phyloP scores from a whole-genome alignment of 2,329 filamentous ascomycete genomes.

The Colletotrichum higginsianum region DNA sequence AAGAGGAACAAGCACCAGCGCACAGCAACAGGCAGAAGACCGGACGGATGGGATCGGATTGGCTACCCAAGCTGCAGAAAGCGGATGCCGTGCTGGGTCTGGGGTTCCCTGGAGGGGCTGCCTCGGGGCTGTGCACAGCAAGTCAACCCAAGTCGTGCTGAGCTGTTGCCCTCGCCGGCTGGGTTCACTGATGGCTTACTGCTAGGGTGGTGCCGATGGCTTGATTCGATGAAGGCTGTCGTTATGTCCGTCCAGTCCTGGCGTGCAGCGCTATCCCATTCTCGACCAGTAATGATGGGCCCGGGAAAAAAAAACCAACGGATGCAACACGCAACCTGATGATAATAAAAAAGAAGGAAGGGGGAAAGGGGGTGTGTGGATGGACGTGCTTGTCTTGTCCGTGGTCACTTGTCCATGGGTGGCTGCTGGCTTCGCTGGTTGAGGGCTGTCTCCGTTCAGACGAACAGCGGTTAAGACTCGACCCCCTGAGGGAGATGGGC shows the following conservation, averaged over 20 bases:
- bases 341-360: too few species aligned
- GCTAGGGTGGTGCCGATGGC: constrained; percentile 35
- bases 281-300: constrained; percentile 30
- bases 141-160: constrained; percentile 33
- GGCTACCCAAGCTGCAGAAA: constrained; percentile 36
- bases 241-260: constrained; percentile 29
- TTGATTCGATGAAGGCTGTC: constrained; percentile 32
- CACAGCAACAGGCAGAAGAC: constrained; percentile 38
- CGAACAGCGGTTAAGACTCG: constrained; percentile 35
- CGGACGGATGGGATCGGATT: constrained; percentile 27
- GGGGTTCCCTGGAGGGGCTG: constrained; percentile 39
- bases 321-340: background rate
- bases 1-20: constrained; percentile 30
- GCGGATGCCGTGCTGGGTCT: constrained; percentile 38
- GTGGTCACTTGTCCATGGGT: background rate
- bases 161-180: constrained; percentile 23
- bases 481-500: constrained; percentile 15
- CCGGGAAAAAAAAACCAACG: background rate
- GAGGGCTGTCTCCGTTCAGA: constrained; percentile 28
- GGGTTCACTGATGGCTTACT: constrained; percentile 29
- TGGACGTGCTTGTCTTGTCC: background rate
- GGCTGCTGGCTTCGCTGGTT: constrained; percentile 3
- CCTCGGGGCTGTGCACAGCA: constrained; percentile 41
- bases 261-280: constrained; percentile 38
- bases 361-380: background rate